phyloP scores from a whole-genome alignment of 2,329 filamentous ascomycete genomes.

The Cadophora sp. region DNA sequence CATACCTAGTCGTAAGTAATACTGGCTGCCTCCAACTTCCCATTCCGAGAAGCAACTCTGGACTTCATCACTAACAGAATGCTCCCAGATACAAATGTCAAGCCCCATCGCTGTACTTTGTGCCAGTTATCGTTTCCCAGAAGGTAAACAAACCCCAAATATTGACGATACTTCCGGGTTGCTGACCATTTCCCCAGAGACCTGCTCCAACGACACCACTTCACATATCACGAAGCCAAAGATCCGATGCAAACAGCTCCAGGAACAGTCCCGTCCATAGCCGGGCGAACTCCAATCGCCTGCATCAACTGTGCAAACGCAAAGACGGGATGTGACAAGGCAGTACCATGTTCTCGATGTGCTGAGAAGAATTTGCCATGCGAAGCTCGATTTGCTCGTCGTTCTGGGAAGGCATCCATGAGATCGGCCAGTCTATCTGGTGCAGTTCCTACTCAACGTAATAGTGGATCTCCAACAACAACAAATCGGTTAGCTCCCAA shows the following conservation, averaged over 20 bases:
- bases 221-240: constrained; percentile 58
- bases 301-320: constrained; percentile 58
- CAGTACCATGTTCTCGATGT: constrained; percentile 57
- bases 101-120: constrained; percentile 57
- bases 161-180: constrained; percentile 2
- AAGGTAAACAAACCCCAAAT: constrained; percentile 47
- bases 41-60: background rate
- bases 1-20: constrained; percentile 56
- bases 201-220: constrained; percentile 57
- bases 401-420: constrained; percentile 45
- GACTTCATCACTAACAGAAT: background rate
- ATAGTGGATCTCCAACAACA: constrained; percentile 7
- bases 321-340: constrained; percentile 60
- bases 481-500: constrained; percentile 20
- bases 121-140: constrained; percentile 59
- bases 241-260: constrained; percentile 54
- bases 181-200: constrained; percentile 47
- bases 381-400: constrained; percentile 56
- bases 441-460: constrained; percentile 3
- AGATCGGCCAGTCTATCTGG: constrained; percentile 21
- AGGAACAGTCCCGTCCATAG: constrained; percentile 52
- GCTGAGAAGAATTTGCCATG: constrained; percentile 56
- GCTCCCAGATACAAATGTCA: constrained; percentile 59
- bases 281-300: constrained; percentile 53
- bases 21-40: background rate